These are phyloP conservation scores for Quercus lobata DNA, from an alignment of 331 rosid species.

Conservation along the genomic window DNA sequence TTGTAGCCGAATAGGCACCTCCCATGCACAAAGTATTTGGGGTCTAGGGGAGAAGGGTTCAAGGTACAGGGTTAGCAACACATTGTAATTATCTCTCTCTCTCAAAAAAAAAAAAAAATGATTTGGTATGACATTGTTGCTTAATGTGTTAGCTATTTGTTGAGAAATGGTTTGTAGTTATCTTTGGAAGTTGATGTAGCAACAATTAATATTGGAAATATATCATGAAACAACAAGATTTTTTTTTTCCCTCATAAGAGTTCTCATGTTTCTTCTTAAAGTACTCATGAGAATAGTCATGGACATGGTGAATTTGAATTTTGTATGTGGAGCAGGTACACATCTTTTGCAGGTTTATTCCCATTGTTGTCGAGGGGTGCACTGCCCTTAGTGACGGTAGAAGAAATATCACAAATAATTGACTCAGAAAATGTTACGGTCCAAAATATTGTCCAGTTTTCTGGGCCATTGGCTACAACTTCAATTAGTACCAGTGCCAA, in stretches of 20 bases:
- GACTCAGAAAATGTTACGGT: slow-evolving; percentile 59
- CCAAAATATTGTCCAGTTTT: slow-evolving; percentile 73
- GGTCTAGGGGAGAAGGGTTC: no score
- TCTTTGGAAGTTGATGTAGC: not conserved
- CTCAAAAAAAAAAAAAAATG: no score
- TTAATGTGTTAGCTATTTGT: not conserved
- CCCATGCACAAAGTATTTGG: no score
- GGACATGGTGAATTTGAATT: no score
- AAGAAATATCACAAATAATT: slow-evolving; percentile 84
- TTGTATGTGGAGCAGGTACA: no score
- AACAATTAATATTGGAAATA: not conserved
- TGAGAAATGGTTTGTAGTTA: not conserved
- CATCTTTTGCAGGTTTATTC: slow-evolving; percentile 43
- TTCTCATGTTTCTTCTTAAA: no score
- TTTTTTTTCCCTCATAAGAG: no score
- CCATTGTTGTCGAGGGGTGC: slow-evolving; percentile 71
- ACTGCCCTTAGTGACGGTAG: slow-evolving; percentile 66
- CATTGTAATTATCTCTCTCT: no score
- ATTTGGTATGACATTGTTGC: not conserved
- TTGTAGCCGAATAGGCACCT: no score
- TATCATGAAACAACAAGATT: no score
- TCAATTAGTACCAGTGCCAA: slow-evolving; percentile 71
- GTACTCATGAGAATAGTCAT: no score
- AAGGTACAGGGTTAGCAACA: no score
- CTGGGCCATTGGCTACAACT: slow-evolving; percentile 76